Evolutionary conservation across 257 asterid species (phyloP).

Genomic region (Solanum boliviense): DNA sequence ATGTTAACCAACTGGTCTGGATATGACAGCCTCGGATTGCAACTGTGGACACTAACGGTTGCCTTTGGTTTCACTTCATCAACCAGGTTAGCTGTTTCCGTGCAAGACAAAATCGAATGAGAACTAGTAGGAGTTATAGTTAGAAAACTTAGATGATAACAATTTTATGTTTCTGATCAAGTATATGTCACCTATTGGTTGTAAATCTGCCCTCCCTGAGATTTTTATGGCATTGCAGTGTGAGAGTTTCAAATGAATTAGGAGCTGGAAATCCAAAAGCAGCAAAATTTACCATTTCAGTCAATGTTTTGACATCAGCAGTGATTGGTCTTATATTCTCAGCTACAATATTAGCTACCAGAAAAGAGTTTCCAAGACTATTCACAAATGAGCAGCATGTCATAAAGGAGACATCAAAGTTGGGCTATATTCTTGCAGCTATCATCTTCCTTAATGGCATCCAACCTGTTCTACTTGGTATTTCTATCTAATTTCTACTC

Average conservation of each 20-base stretch:
- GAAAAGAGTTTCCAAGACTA: constrained; percentile 9
- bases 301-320: constrained; percentile 17
- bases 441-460: constrained; percentile 22
- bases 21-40: constrained; percentile 50
- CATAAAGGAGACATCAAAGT: constrained; percentile 7
- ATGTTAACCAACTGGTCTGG: background rate
- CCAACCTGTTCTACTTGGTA: constrained; percentile 25
- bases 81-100: constrained; percentile 12
- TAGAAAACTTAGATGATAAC: background rate
- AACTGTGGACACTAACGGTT: constrained; percentile 65
- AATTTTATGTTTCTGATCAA: background rate
- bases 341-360: constrained; percentile 9
- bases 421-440: constrained; percentile 26
- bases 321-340: constrained; percentile 19
- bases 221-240: constrained; percentile 6
- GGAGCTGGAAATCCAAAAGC: constrained; percentile 28
- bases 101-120: background rate
- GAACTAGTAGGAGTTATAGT: background rate
- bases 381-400: constrained; percentile 17
- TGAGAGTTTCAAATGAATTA: constrained; percentile 32
- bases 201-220: background rate
- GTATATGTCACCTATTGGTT: background rate
- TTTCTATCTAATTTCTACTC: background rate
- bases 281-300: constrained; percentile 13
- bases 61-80: constrained; percentile 67